phyloP scores from a whole-genome alignment of 1,139 yeast species.

The Pichia kudriavzevii region DNA sequence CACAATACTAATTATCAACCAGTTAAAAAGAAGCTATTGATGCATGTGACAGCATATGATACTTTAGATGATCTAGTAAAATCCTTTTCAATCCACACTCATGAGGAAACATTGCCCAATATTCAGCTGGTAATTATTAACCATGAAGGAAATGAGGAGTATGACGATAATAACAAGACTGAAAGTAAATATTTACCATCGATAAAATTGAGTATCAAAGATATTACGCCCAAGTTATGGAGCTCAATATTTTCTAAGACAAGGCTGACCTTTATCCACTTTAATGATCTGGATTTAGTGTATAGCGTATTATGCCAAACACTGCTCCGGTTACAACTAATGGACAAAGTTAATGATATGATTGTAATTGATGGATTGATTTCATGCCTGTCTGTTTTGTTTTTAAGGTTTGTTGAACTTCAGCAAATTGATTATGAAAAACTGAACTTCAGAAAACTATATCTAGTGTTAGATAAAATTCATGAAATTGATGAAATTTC shows the following conservation, averaged over 20 bases:
- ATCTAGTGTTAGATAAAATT: slow-evolving; percentile 6
- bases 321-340: not conserved
- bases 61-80: no score
- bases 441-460: slow-evolving; percentile 10
- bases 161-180: not conserved
- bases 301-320: not conserved
- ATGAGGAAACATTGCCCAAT: no score
- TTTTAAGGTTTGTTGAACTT: slow-evolving; percentile 6
- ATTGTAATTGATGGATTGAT: slow-evolving; percentile 12
- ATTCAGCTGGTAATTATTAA: no score
- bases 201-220: not conserved
- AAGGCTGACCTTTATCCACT: not conserved
- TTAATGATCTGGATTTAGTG: slow-evolving; percentile 1
- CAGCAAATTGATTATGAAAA: slow-evolving; percentile 2
- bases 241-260: not conserved
- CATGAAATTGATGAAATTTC: slow-evolving; percentile 5
- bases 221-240: slow-evolving; percentile 3
- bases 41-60: no score
- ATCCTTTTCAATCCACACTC: no score
- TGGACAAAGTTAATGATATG: not conserved
- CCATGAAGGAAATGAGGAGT: not conserved
- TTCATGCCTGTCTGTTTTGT: slow-evolving; percentile 5
- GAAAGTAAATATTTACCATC: no score
- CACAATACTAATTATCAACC: no score
- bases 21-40: no score